Conservation (phyloP, 1,139 yeast species). For the Pichia sp. region DNA sequence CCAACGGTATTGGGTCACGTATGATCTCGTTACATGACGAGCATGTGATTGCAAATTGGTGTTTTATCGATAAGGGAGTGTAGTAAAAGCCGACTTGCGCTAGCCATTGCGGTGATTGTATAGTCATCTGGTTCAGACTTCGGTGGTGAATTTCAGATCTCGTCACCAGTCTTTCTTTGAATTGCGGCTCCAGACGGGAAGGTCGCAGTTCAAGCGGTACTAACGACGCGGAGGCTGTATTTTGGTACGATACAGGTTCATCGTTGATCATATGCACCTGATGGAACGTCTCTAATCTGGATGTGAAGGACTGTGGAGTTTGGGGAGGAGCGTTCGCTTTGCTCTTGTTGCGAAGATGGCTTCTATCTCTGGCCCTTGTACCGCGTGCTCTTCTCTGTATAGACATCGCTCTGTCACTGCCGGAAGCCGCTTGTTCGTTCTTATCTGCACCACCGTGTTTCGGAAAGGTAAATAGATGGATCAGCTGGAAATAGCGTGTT, state of each 20-base stretch:
- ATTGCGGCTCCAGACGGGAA: background rate
- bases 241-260: slow-evolving; percentile 13
- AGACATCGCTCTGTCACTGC: background rate
- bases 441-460: background rate
- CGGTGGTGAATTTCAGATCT: background rate
- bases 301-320: slow-evolving; percentile 6
- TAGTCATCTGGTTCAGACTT: background rate
- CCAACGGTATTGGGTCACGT: slow-evolving; percentile 12
- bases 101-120: slow-evolving; percentile 13
- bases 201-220: slow-evolving; percentile 7
- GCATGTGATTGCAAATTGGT: slow-evolving; percentile 13
- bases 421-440: background rate
- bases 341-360: background rate
- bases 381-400: background rate
- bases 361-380: background rate
- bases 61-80: slow-evolving; percentile 14
- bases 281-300: slow-evolving; percentile 10
- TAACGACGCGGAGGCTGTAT: slow-evolving; percentile 2
- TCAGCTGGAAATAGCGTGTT: background rate
- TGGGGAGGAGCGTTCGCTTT: background rate
- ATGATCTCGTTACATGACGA: slow-evolving; percentile 10
- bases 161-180: slow-evolving; percentile 1
- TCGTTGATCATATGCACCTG: slow-evolving; percentile 7
- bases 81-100: slow-evolving; percentile 16
- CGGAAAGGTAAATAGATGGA: background rate